Base-by-base conservation (phyloP, 352 stramenopile genomes). In the Discostella stelligera region DNA sequence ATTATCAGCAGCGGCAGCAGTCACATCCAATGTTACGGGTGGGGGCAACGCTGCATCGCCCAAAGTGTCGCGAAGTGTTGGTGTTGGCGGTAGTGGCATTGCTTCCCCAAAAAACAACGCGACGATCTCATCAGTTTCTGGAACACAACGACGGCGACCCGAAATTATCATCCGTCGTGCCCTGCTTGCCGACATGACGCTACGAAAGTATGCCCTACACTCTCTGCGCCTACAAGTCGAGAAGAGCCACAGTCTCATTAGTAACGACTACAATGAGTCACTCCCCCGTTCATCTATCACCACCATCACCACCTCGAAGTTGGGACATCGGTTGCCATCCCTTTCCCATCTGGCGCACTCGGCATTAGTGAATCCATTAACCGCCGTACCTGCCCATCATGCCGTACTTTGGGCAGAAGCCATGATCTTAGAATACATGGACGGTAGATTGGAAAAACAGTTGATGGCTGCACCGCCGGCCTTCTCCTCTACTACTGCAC, bases 401-500 rank as follows among this genome's bases (percentile, higher is more conserved):
- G 83, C 74, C 3, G 83, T 80, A 37, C 41, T 72, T 21, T 93
- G 88, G 88, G 86, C 85, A 0, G 86, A 92, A 77, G 62, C 61
- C 14, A 90, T 93, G 82, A 79, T 92, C 44, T 71, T 91, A 46
- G 71, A 83, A 50, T 89, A 87, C 48, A 80, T 86, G 63, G 77
- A 88, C 50, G 76, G 63, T 8, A 25, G 79, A 27, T 59, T 70
- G 18, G 73, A 82, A 44, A 10, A 14, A 14, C 37, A 44, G 7
- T 14, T 44, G 37, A 10, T 44, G 7, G 7, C 1, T 14, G 7
- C 37, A 44, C 37, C 37, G 13, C 4, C 37, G 27, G 27, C 27
- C 27, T 32, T 32, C 27, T 2, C 27, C 5, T 32, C 27, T 5
- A 6, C 27, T 5, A 6, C 27, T 32, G 2, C 27, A 5, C 27